phyloP scores from a whole-genome alignment of 768 basidiomycete genomes.

The Boletellus emodensis region DNA sequence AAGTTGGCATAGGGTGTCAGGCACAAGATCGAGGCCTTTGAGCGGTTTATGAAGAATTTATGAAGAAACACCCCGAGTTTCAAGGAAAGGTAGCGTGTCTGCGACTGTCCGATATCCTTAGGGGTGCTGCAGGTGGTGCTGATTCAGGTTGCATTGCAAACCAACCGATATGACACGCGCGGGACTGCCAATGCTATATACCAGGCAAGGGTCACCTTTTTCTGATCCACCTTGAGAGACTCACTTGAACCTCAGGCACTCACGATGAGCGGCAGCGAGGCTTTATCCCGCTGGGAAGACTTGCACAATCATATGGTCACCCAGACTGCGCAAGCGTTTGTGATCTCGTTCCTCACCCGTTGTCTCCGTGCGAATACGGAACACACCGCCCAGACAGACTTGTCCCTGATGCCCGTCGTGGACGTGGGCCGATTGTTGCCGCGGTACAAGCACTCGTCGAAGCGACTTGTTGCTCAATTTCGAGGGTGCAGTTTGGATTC shows the following conservation, averaged over 20 bases:
- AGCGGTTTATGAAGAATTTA: no score
- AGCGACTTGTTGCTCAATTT: conserved; percentile 70
- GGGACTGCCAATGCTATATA: conserved; percentile 81
- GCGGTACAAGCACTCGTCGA: conserved; percentile 60
- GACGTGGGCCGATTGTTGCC: conserved; percentile 55
- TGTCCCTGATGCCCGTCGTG: conserved; percentile 35
- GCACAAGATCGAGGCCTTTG: conserved; percentile 82
- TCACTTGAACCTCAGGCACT: conserved; percentile 43
- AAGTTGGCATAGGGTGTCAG: conserved; percentile 54
- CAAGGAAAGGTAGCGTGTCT: conserved; percentile 55
- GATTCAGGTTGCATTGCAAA: conserved; percentile 84
- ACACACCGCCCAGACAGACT: conserved; percentile 39
- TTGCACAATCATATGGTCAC: conserved; percentile 82
- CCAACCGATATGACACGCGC: conserved; percentile 83
- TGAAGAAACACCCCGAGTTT: conserved; percentile 75
- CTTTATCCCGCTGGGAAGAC: conserved; percentile 78
- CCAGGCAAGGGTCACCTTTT: conserved; percentile 27
- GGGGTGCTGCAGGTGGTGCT: conserved; percentile 53
- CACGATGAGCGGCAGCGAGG: conserved; percentile 74
- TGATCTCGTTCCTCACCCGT: conserved; percentile 72
- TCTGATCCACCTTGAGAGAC: background rate
- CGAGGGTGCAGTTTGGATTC: conserved; percentile 75
- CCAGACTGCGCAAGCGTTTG: conserved; percentile 83
- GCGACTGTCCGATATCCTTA: background rate
- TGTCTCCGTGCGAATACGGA: conserved; percentile 71